Percentiles rank a stretch among this genome's conserved stretches.
These are phyloP conservation scores for Sphaerostilbella broomeana DNA, from an alignment of 2,329 filamentous ascomycete species.

Conservation along the genomic window DNA sequence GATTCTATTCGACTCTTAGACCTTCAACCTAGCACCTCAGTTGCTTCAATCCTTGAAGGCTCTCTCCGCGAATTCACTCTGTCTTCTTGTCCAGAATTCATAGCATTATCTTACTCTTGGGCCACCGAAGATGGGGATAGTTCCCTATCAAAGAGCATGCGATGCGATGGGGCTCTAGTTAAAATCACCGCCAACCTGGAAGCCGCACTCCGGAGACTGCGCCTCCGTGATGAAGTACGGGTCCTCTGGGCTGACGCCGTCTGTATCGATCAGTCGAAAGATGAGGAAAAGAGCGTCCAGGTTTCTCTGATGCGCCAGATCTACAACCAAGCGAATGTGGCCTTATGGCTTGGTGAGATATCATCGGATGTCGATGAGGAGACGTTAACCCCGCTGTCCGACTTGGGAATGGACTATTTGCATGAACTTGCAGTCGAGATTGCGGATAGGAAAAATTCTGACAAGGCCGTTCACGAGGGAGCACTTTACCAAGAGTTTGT, in stretches of 20 bases:
- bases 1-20: conserved; percentile 1
- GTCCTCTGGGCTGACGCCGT: conserved; percentile 1
- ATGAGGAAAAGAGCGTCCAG: neutral
- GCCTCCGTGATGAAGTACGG: neutral
- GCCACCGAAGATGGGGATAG: neutral
- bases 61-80: neutral
- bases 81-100: neutral
- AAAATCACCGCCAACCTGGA: neutral
- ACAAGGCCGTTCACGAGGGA: neutral
- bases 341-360: neutral
- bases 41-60: neutral
- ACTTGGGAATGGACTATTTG: conserved; percentile 1
- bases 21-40: neutral
- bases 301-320: conserved; percentile 1
- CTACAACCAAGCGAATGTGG: conserved; percentile 1
- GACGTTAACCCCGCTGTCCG: neutral
- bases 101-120: conserved; percentile 1
- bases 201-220: conserved; percentile 1
- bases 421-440: conserved; percentile 2
- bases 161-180: neutral
- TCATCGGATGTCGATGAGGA: neutral
- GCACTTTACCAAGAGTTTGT: conserved; percentile 2
- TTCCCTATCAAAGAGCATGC: neutral
- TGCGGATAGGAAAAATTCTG: conserved; percentile 1
- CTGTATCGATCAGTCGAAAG: neutral